These are phyloP conservation scores for Scolecobasidium constrictum DNA, from an alignment of 2,329 filamentous ascomycete genomes.

Conservation along the genomic window DNA sequence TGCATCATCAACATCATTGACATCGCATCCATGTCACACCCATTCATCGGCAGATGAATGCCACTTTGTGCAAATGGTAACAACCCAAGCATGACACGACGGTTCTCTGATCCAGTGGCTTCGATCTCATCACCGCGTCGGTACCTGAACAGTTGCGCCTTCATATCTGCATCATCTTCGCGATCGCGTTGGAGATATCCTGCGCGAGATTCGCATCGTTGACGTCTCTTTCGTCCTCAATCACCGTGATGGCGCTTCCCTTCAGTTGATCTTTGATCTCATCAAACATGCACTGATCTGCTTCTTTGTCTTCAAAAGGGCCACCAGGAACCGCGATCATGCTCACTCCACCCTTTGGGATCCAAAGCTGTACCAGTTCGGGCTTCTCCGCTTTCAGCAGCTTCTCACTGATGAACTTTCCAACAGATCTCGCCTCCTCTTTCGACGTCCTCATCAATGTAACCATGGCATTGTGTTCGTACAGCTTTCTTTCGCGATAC, in stretches of 20 bases:
- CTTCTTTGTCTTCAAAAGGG: conserved; percentile 41
- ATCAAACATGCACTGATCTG: conserved; percentile 36
- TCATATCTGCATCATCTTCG: conserved; percentile 32
- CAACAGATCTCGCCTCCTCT: conserved; percentile 48
- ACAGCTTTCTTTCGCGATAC: conserved; percentile 41
- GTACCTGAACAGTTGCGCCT: too few species aligned
- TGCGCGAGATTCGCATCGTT: conserved; percentile 47
- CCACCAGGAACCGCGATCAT: conserved; percentile 43
- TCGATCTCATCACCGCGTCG: too few species aligned
- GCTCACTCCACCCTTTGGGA: conserved; percentile 52
- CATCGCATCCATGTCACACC: too few species aligned
- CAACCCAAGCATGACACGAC: too few species aligned
- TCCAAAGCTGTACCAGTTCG: conserved; percentile 41
- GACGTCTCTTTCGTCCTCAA: conserved; percentile 39
- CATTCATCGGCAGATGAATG: too few species aligned
- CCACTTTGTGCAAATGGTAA: too few species aligned
- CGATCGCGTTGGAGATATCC: conserved; percentile 33
- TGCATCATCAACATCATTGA: too few species aligned
- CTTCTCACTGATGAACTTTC: conserved; percentile 44
- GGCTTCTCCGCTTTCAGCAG: conserved; percentile 31
- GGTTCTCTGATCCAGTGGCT: too few species aligned
- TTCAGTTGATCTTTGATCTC: conserved; percentile 39
- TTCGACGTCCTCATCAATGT: conserved; percentile 54
- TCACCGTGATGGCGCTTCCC: conserved; percentile 37
- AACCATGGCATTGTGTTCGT: conserved; percentile 55